Base-by-base conservation (phyloP, 768 basidiomycete genomes). In the Ramaria rubella region DNA sequence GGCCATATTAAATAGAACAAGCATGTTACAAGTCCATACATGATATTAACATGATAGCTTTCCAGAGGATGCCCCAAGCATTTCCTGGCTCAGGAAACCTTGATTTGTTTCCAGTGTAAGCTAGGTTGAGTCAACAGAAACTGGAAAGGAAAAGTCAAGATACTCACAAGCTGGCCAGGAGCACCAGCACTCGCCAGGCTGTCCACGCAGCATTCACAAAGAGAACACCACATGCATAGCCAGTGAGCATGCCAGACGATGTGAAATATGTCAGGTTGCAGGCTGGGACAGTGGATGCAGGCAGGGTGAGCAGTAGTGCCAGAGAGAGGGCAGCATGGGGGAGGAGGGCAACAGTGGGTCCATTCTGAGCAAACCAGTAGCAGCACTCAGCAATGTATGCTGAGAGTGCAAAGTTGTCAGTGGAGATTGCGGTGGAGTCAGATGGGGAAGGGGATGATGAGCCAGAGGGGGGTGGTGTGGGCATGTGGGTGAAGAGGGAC, bases 121-220 rank as follows among this genome's bases (percentile, higher is more conserved):
- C 88, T 89, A 61, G 15, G 52, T 57, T 19, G 54, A 23, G 17
- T 50, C 24, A 26, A 17, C 38, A 46, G 15, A 55, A 27, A 6
- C 6, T 31, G 1, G n/a, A 44, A 33, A 19, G 23, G 30, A 21
- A 21, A 40, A 14, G 27, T 48, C 33, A 17, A 14, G 15, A 29
- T 38, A 66, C 81, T 66, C 65, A 87, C 90, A 86, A 87, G 68
- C 88, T 87, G 44, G 73, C 60, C 43, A 89, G 61, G 54, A 94
- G 76, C 52, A 92, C 76, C 27, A 90, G 70, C 7, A 78, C 65
- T 31, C 87, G 77, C 86, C 90, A 89, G 4, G 78, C 84, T 42
- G 87, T 81, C 87, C 90, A 93, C 8, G 81, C 82, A 61, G 83
- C 83, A 68, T 93, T 93, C 48, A 87, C 82, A 50, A 85, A 77